phyloP scores from a whole-genome alignment of 148 eudicot species.

The Euryodendron excelsum region DNA sequence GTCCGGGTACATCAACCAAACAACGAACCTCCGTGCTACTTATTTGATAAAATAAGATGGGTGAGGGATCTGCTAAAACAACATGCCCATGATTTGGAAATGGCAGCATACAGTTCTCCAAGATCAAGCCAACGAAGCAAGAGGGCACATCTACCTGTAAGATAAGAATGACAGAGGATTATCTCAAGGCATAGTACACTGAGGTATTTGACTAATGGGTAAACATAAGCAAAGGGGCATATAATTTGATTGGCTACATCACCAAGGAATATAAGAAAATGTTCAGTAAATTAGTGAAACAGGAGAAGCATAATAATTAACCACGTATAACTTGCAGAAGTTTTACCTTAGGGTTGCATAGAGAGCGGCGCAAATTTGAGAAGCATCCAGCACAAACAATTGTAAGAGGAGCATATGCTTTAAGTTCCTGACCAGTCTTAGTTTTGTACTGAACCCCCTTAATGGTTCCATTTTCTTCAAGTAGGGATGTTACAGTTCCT shows the following conservation, averaged over 20 bases:
- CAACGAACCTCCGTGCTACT: conserved; percentile 74
- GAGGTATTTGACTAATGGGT: not conserved
- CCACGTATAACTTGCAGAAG: not conserved
- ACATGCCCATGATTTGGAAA: conserved; percentile 68
- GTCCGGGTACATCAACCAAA: conserved; percentile 72
- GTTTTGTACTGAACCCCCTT: conserved; percentile 50
- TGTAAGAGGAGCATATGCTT: conserved; percentile 53
- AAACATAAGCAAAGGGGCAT: not conserved
- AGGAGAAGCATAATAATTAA: not conserved
- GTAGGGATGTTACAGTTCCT: conserved; percentile 51
- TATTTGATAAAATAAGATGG: conserved; percentile 61
- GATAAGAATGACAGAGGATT: conserved; percentile 1
- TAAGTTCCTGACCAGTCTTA: conserved; percentile 38
- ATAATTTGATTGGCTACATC: not conserved
- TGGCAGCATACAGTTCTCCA: conserved; percentile 63
- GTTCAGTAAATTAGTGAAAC: not conserved
- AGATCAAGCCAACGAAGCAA: conserved; percentile 68
- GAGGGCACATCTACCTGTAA: conserved; percentile 72
- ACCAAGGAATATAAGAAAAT: not conserved
- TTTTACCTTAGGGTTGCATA: conserved; percentile 50
- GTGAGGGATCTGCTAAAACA: conserved; percentile 77
- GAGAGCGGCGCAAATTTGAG: conserved; percentile 51
- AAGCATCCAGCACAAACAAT: conserved; percentile 57
- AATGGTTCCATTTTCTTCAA: conserved; percentile 47
- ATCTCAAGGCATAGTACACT: not conserved